Conservation (phyloP, 2,329 filamentous ascomycete genomes). For the Coniochaeta prunicola region DNA sequence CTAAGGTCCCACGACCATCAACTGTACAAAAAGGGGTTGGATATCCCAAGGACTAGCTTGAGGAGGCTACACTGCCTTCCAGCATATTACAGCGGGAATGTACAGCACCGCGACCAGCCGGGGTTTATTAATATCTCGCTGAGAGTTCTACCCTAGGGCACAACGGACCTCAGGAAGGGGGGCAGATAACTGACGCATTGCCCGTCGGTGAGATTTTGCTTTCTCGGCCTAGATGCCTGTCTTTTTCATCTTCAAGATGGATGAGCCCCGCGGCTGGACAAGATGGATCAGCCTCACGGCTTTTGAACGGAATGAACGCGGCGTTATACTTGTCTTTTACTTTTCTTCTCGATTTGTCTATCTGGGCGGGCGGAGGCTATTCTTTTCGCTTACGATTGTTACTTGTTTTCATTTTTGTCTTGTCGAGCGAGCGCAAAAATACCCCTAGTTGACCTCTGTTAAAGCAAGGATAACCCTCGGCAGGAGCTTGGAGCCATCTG, state of each 20-base stretch:
- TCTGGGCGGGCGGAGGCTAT: not conserved
- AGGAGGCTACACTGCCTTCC: not conserved
- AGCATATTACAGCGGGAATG: slow-evolving; percentile 6
- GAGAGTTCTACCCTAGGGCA: not conserved
- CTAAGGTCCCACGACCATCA: slow-evolving; percentile 14
- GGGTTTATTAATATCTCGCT: not conserved
- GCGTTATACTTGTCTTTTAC: slow-evolving; percentile 5
- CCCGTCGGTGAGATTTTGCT: too few relatives aligned
- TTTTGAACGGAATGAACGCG: slow-evolving; percentile 9
- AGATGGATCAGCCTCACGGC: slow-evolving; percentile 29
- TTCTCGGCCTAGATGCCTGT: not conserved
- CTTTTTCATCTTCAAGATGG: slow-evolving; percentile 12
- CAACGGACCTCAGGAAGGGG: not conserved
- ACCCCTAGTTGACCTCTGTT: not conserved
- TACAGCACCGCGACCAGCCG: slow-evolving; percentile 4
- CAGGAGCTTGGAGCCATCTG: not conserved
- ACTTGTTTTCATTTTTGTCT: not conserved
- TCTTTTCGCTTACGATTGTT: not conserved
- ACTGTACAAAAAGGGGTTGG: slow-evolving; percentile 6
- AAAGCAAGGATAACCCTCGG: not conserved
- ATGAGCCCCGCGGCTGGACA: slow-evolving; percentile 28
- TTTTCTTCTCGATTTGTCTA: not conserved
- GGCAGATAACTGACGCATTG: not conserved
- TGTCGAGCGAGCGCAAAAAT: not conserved
- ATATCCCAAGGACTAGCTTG: not conserved